Base-by-base conservation (phyloP, 1,139 yeast genomes). In the Yamadazyma jaroonii region DNA sequence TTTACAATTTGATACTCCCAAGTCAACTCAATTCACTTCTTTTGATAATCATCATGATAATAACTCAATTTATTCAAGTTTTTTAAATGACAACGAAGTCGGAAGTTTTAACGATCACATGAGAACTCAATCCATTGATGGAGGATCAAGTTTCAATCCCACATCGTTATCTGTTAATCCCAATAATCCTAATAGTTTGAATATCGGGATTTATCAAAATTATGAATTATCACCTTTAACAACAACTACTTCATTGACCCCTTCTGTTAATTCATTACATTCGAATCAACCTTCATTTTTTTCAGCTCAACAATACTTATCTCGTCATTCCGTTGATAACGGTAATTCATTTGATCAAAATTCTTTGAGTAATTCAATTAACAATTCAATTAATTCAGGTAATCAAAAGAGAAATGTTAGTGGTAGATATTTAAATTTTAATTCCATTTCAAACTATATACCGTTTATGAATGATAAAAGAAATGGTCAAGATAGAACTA, bases 211-310 rank as follows among this genome's bases (percentile, higher is more conserved):
- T 29, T 45, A 41, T 35, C 38, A 31, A 13, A 38, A 34, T 27
- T 33, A 36, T 31, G 76, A 70, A 20, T 51, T 71, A 33, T 63
- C 72, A 13, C 77, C 77, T 2, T 49, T 70, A 35, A 69, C 76
- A 10, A 70, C 77, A 2, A 67, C 74, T 12, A 69, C 74, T 0
- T 69, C 75, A 3, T 56, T 66, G 31, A 67, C 76, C 0, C 74
- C 72, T 0, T 67, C 74, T 5, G 54, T 66, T 6, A 59, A 62
- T 26, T 68, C 74, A 2, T 48, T 67, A 11, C 74, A 70, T 43
- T 68, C 73, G 17, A 58, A 68, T 2, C 76, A 70, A 41, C 74
- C 71, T 6, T 67, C 74, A 6, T 71, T 68, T 45, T 68, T 70
- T 43, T 66, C 73, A 1, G 76, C 77, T 1, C 70, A 68, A 29